Evolutionary conservation across 306 rosid species (phyloP).

Genomic region (Myrica gale): DNA sequence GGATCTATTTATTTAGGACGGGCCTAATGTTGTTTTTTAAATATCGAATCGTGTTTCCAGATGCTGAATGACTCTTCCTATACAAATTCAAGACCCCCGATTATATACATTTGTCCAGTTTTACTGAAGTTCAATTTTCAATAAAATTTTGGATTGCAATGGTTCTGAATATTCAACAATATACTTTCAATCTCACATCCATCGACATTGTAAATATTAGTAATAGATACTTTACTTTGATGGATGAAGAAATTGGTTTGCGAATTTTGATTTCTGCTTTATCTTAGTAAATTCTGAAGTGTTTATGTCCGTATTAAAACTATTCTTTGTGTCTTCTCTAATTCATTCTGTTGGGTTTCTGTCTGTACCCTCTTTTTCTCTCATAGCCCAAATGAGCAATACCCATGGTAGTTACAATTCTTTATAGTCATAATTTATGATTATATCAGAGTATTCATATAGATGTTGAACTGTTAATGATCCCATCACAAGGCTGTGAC

Average conservation of each 20-base stretch:
- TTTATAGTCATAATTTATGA: background rate
- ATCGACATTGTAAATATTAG: no score
- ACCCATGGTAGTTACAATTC: background rate
- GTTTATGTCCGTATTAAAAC: background rate
- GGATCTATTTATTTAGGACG: background rate
- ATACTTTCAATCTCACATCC: background rate
- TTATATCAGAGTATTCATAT: background rate
- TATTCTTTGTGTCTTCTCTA: background rate
- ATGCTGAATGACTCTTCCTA: no score
- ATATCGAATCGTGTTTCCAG: no score
- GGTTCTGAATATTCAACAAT: background rate
- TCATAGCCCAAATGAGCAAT: background rate
- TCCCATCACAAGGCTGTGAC: background rate
- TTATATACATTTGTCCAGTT: no score
- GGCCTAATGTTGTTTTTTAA: no score
- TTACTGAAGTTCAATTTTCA: no score
- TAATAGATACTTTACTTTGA: background rate
- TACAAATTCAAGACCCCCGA: no score
- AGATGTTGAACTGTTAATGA: background rate
- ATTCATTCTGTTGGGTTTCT: background rate
- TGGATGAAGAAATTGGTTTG: conserved; percentile 4
- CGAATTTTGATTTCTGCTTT: background rate
- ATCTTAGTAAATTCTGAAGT: background rate
- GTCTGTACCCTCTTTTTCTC: background rate
- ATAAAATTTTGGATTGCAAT: background rate